Base-by-base conservation (phyloP, 106 monocot species). In the Allium cepa region DNA sequence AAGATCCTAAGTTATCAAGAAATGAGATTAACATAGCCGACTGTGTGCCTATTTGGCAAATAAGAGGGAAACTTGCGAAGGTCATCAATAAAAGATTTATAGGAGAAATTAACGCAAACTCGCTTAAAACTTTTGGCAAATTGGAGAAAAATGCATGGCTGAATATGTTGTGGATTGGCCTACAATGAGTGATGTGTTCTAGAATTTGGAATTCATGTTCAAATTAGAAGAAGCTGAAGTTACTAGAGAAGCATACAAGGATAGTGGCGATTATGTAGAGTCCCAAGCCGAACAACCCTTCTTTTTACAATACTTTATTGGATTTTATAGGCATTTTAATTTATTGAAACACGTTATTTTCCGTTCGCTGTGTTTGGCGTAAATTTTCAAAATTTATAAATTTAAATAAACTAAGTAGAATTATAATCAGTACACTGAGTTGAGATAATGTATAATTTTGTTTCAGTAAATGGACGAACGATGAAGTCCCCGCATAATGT, bases 191-290 rank as follows among this genome's bases (percentile, higher is more conserved):
- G 82, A 90, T 17, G 90, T 94, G 22, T 47, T 94, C 51, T 95
- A 83, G 91, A 88, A 91, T 57, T 56, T 95, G 53, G 91, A 95
- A 81, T 91, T 85, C 61, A 78, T 80, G 9, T 53, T 91, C 66
- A 83, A 88, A 71, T 57, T 88, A 10, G 83, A 95, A 57, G 76
- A 74, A 64, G 79, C 77, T 5, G 83, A 78, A 58, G 9, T 79
- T 64, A 71, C 67, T 18, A 60, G 82, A 58, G 79, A 88, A 59
- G 71, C 81, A 1, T 67, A 62, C 22, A 83, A 88, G 60, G 95
- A 91, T 49, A 88, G 85, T 36, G 71, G 73, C 4, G 60, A 8
- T 11, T 10, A 55, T 12, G 56, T 71, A 12, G 79, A 73, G 7
- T 60, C 66, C 60, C 47, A 71, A 47, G 47, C 77, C 17, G 48